A percentile compares a stretch with the other conserved stretches of the same genome.
These are phyloP conservation scores for Coemansia linderi DNA, from an alignment of 371 early-diverging fungal genomes.

Conservation along the genomic window DNA sequence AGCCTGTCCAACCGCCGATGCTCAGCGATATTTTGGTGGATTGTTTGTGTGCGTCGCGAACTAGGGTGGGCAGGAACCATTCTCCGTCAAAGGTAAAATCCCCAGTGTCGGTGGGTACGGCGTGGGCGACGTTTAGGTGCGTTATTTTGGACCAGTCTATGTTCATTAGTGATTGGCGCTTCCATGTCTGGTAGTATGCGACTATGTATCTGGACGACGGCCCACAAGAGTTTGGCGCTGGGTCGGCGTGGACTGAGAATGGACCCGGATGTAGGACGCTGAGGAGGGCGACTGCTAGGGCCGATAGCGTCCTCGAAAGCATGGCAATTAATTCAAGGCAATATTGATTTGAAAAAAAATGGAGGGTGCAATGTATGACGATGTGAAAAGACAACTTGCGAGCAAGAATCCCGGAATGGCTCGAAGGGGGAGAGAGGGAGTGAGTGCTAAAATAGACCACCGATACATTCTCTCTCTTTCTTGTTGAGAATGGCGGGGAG, in stretches of 20 bases:
- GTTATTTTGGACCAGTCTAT: constrained; percentile 65
- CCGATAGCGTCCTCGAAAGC: background rate
- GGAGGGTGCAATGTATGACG: background rate
- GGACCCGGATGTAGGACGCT: background rate
- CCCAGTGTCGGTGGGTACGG: constrained; percentile 62
- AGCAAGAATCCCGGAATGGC: background rate
- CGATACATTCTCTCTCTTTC: too few species aligned
- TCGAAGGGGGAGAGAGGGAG: too few species aligned
- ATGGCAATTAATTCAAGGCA: background rate
- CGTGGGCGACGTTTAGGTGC: constrained; percentile 83
- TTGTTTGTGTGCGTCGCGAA: constrained; percentile 57
- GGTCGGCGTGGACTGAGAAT: background rate
- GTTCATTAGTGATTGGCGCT: constrained; percentile 54
- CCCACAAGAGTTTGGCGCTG: constrained; percentile 13
- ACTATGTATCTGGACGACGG: constrained; percentile 52
- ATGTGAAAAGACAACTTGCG: background rate
- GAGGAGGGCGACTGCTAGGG: background rate
- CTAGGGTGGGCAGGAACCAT: constrained; percentile 51
- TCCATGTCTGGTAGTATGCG: constrained; percentile 49
- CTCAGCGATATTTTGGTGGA: constrained; percentile 59
- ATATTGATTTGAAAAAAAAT: background rate
- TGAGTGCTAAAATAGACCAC: constrained; percentile 1
- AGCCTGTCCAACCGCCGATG: constrained; percentile 57
- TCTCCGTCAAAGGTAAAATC: constrained; percentile 48
- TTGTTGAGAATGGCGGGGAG: background rate